Percentiles rank a stretch among this genome's conserved stretches.
Conservation (phyloP, 2,329 filamentous ascomycete species). For the Sporothrix brunneoviolacea region DNA sequence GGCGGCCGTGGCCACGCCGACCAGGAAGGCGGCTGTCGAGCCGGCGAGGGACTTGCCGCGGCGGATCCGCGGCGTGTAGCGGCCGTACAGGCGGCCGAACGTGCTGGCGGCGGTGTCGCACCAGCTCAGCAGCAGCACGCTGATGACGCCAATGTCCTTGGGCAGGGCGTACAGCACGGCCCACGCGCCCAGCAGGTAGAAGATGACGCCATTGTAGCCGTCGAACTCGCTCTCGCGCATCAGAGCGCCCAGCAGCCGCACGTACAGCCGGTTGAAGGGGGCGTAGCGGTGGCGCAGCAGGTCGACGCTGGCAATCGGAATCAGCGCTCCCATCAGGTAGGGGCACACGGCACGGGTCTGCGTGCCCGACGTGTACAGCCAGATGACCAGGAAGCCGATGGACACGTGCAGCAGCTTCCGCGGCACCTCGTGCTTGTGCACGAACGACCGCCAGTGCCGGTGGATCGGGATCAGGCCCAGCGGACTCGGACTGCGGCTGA, state of each 20-base stretch:
- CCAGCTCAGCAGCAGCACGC: conserved; percentile 88
- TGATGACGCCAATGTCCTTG: conserved; percentile 87
- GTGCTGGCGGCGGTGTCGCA: conserved; percentile 96
- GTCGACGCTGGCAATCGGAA: conserved; percentile 80
- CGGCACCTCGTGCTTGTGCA: conserved; percentile 95
- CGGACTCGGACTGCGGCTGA: conserved; percentile 87
- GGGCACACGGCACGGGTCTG: conserved; percentile 76
- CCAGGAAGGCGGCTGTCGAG: conserved; percentile 72
- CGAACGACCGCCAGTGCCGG: conserved; percentile 80
- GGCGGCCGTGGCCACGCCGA: conserved; percentile 75
- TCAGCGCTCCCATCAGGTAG: conserved; percentile 69
- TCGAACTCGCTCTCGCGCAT: conserved; percentile 96
- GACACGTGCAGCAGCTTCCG: conserved; percentile 90
- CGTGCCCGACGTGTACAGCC: conserved; percentile 72
- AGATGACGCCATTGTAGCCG: conserved; percentile 95
- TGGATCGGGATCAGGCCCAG: conserved; percentile 94
- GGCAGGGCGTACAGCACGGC: conserved; percentile 78
- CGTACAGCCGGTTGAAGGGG: conserved; percentile 80
- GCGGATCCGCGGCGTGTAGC: conserved; percentile 79
- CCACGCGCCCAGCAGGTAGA: conserved; percentile 89
- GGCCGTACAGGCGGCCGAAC: conserved; percentile 82
- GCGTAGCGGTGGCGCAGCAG: conserved; percentile 75
- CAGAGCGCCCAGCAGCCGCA: conserved; percentile 73
- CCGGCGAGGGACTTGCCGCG: conserved; percentile 88
- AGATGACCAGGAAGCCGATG: conserved; percentile 88